Evolutionary conservation across 371 early-diverging fungal species (phyloP), one percentile per base, ranked within the genome.

Genomic region (Funneliformis caledonium): DNA sequence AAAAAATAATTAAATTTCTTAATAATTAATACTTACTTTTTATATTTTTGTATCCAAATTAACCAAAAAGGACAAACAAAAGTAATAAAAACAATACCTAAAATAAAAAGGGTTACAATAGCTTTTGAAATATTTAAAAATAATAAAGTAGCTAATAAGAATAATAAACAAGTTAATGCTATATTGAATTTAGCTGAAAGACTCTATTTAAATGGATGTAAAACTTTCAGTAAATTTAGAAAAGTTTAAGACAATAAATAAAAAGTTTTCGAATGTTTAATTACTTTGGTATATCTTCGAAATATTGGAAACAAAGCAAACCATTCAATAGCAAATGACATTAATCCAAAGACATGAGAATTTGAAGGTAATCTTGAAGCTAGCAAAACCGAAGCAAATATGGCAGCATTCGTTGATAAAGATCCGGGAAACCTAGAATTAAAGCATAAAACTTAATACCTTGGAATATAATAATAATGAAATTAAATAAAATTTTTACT

Each of bases 281-380:
- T 82, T 86, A 93, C 94, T 85, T 90, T 89, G n/a, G 94, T 83
- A 73, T 94, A 89, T 67, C 97, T 87, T 48, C 96, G 89, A 77
- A 96, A 92, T 47, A 96, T 93, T 4, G 99, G 99, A 79, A 97
- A 95, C 31, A 98, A 85, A 0, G 94, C 98, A 87, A 98, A 99
- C 93, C 95, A 92, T 77, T 92, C 90, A 4, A 97, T 93, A 5
- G 98, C 94, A 89, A 97, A 92, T 0, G 93, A 87, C 85, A 98
- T 83, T 69, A 98, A 88, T 4, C 94, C 92, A 89, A 96, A 96
- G 8, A 99, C 97, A 84, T 95, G 90, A n/a, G 91, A 78, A 82
- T 95, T 95, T 60, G 94, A 92, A 50, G 45, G 31, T 47, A 47
- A n/a, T 69, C 97, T 89, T 2, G 98, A 97, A 0, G 98, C 97